These are phyloP conservation scores for Macrolepiota albuminosa DNA, from an alignment of 768 basidiomycete genomes.

Conservation along the genomic window DNA sequence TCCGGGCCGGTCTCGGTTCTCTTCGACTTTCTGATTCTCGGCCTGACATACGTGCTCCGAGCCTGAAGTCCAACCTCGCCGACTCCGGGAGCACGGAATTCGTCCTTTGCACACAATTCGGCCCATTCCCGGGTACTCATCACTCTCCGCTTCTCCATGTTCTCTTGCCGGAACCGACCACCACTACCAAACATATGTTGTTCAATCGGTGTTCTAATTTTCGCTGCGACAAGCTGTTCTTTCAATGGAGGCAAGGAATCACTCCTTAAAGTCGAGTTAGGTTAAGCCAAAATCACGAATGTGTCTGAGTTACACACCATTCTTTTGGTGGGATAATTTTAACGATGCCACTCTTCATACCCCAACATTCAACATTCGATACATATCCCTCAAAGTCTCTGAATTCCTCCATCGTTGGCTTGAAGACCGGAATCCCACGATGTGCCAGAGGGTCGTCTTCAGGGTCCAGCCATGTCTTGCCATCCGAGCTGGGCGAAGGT, in stretches of 20 bases:
- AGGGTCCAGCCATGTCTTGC: conserved; percentile 68
- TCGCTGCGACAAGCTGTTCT: conserved; percentile 66
- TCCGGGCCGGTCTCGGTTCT: conserved; percentile 40
- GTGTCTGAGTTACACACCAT: conserved; percentile 48
- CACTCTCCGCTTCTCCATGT: conserved; percentile 79
- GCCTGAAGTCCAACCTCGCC: conserved; percentile 59
- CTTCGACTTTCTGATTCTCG: conserved; percentile 33
- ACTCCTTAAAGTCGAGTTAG: conserved; percentile 41
- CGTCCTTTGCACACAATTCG: conserved; percentile 68
- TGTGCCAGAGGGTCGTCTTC: conserved; percentile 74
- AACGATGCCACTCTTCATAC: conserved; percentile 84
- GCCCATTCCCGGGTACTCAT: conserved; percentile 89
- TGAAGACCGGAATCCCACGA: conserved; percentile 95
- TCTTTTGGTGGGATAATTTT: conserved; percentile 95
- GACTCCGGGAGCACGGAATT: conserved; percentile 69
- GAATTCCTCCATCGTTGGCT: conserved; percentile 90
- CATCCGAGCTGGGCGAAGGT: conserved; percentile 61
- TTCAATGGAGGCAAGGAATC: conserved; percentile 67
- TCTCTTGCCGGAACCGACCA: conserved; percentile 87
- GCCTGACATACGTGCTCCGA: conserved; percentile 30
- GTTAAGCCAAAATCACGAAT: background rate
- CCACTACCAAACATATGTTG: conserved; percentile 86
- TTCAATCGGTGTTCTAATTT: conserved; percentile 87
- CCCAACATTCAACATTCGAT: conserved; percentile 86
- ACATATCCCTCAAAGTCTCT: conserved; percentile 89